Conservation (phyloP, 495 filamentous ascomycete genomes). For the Podospora pseudocomata region DNA sequence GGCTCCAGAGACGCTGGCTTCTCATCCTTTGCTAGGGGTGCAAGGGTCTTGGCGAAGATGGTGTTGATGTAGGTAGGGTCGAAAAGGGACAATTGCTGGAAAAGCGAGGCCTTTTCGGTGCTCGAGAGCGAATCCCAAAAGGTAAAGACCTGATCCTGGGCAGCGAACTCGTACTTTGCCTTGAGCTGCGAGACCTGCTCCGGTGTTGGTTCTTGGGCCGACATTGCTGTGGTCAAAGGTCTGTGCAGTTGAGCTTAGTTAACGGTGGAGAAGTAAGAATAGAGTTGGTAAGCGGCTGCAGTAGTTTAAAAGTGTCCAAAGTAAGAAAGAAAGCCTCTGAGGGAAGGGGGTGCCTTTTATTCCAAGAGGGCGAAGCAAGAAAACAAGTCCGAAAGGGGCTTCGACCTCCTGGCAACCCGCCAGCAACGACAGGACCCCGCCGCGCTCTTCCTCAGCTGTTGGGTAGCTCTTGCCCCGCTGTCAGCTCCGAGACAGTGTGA, state of each 20-base stretch:
- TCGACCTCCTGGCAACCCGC: background rate
- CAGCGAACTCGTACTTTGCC: slow-evolving; percentile 71
- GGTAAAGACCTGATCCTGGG: slow-evolving; percentile 85
- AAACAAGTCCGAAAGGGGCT: slow-evolving; percentile 6
- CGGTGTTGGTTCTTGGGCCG: slow-evolving; percentile 59
- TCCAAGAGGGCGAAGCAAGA: slow-evolving; percentile 2
- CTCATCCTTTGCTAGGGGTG: slow-evolving; percentile 59
- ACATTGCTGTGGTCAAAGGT: slow-evolving; percentile 1
- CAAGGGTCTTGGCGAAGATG: slow-evolving; percentile 73
- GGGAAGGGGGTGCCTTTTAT: background rate
- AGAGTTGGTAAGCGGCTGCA: background rate
- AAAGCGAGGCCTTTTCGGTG: slow-evolving; percentile 73
- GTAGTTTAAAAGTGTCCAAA: background rate
- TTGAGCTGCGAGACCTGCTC: slow-evolving; percentile 71
- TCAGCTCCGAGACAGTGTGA: slow-evolving; percentile 1
- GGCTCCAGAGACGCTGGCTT: slow-evolving; percentile 66
- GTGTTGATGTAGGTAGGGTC: slow-evolving; percentile 80
- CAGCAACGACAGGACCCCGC: background rate
- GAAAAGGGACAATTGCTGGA: slow-evolving; percentile 74
- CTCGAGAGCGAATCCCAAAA: slow-evolving; percentile 77
- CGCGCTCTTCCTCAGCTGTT: background rate
- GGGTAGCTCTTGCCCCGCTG: slow-evolving; percentile 1
- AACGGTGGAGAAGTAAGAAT: background rate
- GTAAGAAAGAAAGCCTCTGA: background rate
- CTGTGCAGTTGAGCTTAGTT: background rate